These are phyloP conservation scores for Asterophora parasitica DNA, from an alignment of 768 basidiomycete genomes.

Conservation along the genomic window DNA sequence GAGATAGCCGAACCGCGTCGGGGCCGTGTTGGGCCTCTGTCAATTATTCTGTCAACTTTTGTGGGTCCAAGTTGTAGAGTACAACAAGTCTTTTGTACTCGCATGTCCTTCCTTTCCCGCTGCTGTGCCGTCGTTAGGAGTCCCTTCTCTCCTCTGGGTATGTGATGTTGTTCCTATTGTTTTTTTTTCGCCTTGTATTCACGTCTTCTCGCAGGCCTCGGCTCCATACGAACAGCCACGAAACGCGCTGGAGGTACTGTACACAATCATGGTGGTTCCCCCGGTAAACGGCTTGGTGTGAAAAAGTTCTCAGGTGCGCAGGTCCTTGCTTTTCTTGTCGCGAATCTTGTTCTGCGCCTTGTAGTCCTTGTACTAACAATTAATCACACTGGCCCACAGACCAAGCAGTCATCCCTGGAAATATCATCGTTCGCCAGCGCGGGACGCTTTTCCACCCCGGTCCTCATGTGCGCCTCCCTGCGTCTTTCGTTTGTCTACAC, in stretches of 20 bases:
- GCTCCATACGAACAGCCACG: slow-evolving; percentile 87
- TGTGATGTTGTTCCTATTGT: slow-evolving; percentile 3
- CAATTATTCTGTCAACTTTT: too few relatives aligned
- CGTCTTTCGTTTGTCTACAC: too few relatives aligned
- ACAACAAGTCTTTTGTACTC: slow-evolving; percentile 6
- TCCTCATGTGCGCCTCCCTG: slow-evolving; percentile 59
- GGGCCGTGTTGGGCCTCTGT: too few relatives aligned
- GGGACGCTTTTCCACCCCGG: slow-evolving; percentile 92
- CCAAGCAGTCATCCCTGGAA: slow-evolving; percentile 87
- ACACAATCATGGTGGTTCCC: slow-evolving; percentile 88
- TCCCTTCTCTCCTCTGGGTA: slow-evolving; percentile 51
- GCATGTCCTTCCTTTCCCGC: slow-evolving; percentile 48
- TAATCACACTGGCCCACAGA: slow-evolving; percentile 40
- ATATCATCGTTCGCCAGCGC: slow-evolving; percentile 94
- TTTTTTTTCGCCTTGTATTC: slow-evolving; percentile 1
- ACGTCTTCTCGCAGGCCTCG: slow-evolving; percentile 29
- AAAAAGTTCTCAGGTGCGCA: slow-evolving; percentile 91
- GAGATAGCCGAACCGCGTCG: slow-evolving; percentile 33
- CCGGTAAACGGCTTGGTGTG: slow-evolving; percentile 89
- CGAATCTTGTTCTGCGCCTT: too few relatives aligned
- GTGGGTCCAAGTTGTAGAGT: too few relatives aligned
- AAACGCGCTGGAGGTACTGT: slow-evolving; percentile 95
- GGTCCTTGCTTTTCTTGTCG: neutral
- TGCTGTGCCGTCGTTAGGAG: slow-evolving; percentile 30
- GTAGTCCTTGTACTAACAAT: neutral